Evolutionary conservation across 306 rosid genomes (phyloP), one percentile per base, ranked within the genome.

Genomic region (Cicer judaicum): DNA sequence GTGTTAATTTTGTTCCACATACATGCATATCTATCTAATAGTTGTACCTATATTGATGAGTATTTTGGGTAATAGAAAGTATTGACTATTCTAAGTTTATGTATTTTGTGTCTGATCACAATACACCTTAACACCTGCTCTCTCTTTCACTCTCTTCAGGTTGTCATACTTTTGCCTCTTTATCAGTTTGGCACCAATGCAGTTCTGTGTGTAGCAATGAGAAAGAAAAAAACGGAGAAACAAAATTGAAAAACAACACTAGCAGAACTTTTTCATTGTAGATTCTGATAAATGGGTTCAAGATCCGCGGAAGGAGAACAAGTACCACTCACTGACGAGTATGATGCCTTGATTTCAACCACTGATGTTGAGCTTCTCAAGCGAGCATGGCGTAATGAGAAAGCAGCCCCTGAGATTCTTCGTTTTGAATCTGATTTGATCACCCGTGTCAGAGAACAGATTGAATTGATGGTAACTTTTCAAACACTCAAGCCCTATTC

Each of bases 361-460:
- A 76, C 87, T 0, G 84, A 84, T 61, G 84, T 84, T 2, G 87
- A 80, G 60, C 84, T 80, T 52, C 87, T 84, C 14, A 84, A 84
- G 79, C 77, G 79, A 52, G 84, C 82, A 1, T 84, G 87, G 87
- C 87, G 87, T 19, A 84, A 77, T 43, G 87, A 84, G 68, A 80
- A 80, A 54, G 84, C 87, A 0, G 84, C 87, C 2, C 87, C 87
- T 1, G 84, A 88, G 81, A 81, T 93, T 80, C 88, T 93, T 57
- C 92, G 77, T 15, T 93, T 75, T 76, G 87, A 91, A 85, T 46
- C 75, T 13, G 82, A 80, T 60, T 78, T 93, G 85, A 78, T 89
- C 74, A 13, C 24, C 76, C 87, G 97, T 62, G 78, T 89, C 71
- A 77, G 36, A 44, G 92, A 77, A 52, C 97, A 91, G 83, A 87